Evolutionary conservation across 805 yeast species (phyloP), one percentile per base, ranked within the genome.

Genomic region (Clavispora fructus): DNA sequence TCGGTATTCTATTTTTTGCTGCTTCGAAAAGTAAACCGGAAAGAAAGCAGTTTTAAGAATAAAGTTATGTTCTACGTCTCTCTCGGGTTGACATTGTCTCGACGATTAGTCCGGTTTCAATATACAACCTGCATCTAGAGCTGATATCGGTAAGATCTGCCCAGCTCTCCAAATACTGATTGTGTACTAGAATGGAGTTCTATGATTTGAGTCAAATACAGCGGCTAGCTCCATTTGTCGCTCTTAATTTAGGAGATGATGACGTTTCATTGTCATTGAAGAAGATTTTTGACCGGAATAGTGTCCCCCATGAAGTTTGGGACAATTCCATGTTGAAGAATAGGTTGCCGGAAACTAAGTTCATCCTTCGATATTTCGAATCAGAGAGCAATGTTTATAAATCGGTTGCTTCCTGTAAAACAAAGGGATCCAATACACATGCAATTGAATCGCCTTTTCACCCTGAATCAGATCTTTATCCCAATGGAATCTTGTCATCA

Each of bases 391-490:
- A 29, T 11, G 35, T 51, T 11, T 45, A 35, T 7, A 38, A 35
- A 14, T 30, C 31, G 6, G 41, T 49, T 10, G 31, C 29, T 14
- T 26, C 43, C 6, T 52, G 54, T 25, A 48, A 48, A 30, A 25
- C 19, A 12, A 41, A 42, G 30, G 28, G 35, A 6, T 11, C 16
- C 6, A 53, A 49, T 6, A 49, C 40, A 4, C 73, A 69, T 45
- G 63, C 70, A n/a, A 41, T 35, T 6, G 41, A 62, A 6, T 70
- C 75, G 0, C 77, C 76, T 1, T 70, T 71, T 54, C 60, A 68
- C 42, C 46, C 56, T 2, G 42, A 53, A n/a, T 69, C 46, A 16
- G 64, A 59, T 40, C 46, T 61, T 32, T 61, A 48, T 33, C 65
- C 65, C 28, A 61, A 59, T 41, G 65, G 65, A 3, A 54, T 61